Base-by-base conservation (phyloP, 306 rosid genomes). In the Cucurbita moschata region DNA sequence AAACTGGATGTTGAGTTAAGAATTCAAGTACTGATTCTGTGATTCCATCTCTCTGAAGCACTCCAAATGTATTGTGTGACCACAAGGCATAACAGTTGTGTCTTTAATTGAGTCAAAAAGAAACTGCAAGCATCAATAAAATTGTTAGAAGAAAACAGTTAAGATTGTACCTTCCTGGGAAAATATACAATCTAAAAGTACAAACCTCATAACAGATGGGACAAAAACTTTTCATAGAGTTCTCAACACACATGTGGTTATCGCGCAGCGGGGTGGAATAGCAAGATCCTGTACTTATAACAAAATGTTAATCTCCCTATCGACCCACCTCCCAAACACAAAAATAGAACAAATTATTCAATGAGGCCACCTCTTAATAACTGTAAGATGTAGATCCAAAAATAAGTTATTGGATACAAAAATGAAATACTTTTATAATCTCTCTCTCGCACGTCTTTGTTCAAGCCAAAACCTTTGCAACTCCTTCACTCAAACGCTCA, bases 171-270 rank as follows among this genome's bases (percentile, higher is more conserved):
- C 42, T 72, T 10, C 52, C 61, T 26, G 35, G 73, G 10, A n/a
- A 74, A 55, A 80, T n/a, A 26, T 21, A 52, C 69, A 76, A 4
- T 42, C 68, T 59, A 54, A 58, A 73, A 81, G 53, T 46, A 85
- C 79, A 81, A 72, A 86, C 96, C 96, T 90, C 96, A 63, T 77
- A 86, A 74, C 94, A 90, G 77, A 88, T 87, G 38, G 96, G 94
- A 77, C 96, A 90, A 68, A 15, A 79, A 68, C 57, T 83, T 86
- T 86, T 88, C 94, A 88, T 86, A n/a, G 94, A 90, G 79, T 88
- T 78, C 63, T 90, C 88, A 37, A 90, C 86, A 75, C 96, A 90
- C 4, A 15, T 18, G 86, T 90, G 96, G 72, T 86, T 90, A 82
- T 82, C 76, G 30, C 67, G 87, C 70, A 88, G 67, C 10, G 7